phyloP scores from a whole-genome alignment of 352 stramenopile genomes.

The Peronosclerospora sorghi region DNA sequence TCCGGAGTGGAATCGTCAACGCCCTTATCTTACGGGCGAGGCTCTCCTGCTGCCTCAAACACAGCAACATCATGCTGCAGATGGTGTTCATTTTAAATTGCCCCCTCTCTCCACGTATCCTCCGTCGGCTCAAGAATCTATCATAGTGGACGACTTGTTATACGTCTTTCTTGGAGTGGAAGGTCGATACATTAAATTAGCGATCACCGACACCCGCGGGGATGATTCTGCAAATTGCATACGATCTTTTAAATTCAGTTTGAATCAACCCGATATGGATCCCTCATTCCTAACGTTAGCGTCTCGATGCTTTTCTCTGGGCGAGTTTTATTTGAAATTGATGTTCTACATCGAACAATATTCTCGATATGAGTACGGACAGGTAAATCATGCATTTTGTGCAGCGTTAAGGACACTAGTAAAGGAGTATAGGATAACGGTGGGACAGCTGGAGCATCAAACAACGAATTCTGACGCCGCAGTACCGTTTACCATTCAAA shows the following conservation, averaged over 20 bases:
- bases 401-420: constrained; percentile 86
- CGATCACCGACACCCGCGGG: constrained; percentile 31
- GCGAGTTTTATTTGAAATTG: constrained; percentile 72
- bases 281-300: constrained; percentile 64
- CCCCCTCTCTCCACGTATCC: constrained; percentile 63
- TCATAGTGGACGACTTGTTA: constrained; percentile 76
- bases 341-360: constrained; percentile 72
- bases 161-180: constrained; percentile 74
- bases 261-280: constrained; percentile 69
- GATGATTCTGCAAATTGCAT: constrained; percentile 18
- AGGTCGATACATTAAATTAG: constrained; percentile 71
- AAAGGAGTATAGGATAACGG: constrained; percentile 89
- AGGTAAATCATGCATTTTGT: constrained; percentile 90
- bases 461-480: constrained; percentile 22
- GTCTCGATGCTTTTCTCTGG: constrained; percentile 51
- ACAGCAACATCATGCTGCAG: constrained; percentile 27
- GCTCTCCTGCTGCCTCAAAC: constrained; percentile 40
- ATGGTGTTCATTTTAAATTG: constrained; percentile 38
- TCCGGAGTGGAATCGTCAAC: constrained; percentile 74
- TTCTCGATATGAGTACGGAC: constrained; percentile 85
- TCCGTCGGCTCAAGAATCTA: constrained; percentile 62
- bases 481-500: constrained; percentile 73
- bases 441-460: constrained; percentile 84
- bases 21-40: constrained; percentile 67
- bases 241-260: constrained; percentile 50